These are phyloP conservation scores for Zymoseptoria ardabiliae DNA, from an alignment of 2,329 filamentous ascomycete genomes.

Conservation along the genomic window DNA sequence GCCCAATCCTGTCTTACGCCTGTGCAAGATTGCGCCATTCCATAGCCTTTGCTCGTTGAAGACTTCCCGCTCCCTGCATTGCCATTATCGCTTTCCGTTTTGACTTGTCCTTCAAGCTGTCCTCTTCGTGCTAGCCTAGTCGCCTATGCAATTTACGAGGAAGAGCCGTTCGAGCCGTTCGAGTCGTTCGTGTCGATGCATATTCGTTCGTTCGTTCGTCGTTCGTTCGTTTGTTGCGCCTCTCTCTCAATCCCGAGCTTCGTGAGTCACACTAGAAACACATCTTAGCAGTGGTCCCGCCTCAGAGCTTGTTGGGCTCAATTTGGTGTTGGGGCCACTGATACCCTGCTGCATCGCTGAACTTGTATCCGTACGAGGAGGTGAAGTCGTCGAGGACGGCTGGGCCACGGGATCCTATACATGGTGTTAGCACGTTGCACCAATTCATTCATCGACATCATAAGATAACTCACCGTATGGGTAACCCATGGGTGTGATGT, in stretches of 20 bases:
- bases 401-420: constrained; percentile 83
- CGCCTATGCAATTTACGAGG: neutral
- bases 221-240: neutral
- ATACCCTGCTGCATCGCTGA: constrained; percentile 91
- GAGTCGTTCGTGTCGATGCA: neutral
- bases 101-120: neutral
- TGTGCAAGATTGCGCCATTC: neutral
- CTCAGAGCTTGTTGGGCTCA: constrained; percentile 70
- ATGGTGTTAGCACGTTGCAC: constrained; percentile 8
- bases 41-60: neutral
- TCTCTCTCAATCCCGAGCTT: neutral
- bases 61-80: neutral
- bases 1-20: neutral
- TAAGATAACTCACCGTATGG: constrained; percentile 72
- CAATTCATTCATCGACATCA: neutral
- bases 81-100: neutral
- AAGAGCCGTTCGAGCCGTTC: neutral
- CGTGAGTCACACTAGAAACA: neutral
- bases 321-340: constrained; percentile 78
- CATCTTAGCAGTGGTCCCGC: neutral
- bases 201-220: neutral
- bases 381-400: constrained; percentile 97
- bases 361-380: constrained; percentile 96
- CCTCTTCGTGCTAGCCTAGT: neutral
- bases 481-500: constrained; percentile 99